These are phyloP conservation scores for Hortaea werneckii DNA, from an alignment of 2,329 filamentous ascomycete species.

Conservation along the genomic window DNA sequence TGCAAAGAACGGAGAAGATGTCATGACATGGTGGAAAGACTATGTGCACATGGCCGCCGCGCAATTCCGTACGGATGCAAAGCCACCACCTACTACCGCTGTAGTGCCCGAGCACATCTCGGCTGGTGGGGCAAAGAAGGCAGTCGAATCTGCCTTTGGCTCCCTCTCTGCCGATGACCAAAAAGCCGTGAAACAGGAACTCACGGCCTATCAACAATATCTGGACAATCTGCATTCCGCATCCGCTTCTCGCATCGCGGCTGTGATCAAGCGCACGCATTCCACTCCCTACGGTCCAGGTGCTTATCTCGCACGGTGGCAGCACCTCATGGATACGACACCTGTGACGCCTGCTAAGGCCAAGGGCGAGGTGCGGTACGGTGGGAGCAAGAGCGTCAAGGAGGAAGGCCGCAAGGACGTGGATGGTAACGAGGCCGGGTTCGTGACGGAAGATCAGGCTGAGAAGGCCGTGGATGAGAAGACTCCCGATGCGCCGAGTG, in stretches of 20 bases:
- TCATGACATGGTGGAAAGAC: slow-evolving; percentile 49
- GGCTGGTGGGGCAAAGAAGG: slow-evolving; percentile 35
- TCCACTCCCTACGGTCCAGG: slow-evolving; percentile 53
- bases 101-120: slow-evolving; percentile 17
- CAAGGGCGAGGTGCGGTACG: slow-evolving; percentile 42
- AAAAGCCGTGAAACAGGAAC: slow-evolving; percentile 36
- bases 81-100: slow-evolving; percentile 13
- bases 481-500: slow-evolving; percentile 21
- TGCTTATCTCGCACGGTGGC: slow-evolving; percentile 63
- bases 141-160: slow-evolving; percentile 33
- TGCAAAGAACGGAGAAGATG: slow-evolving; percentile 55
- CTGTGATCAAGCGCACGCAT: slow-evolving; percentile 39
- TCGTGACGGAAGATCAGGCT: slow-evolving; percentile 18
- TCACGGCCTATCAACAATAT: slow-evolving; percentile 54
- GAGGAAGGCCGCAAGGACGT: slow-evolving; percentile 27
- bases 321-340: slow-evolving; percentile 59
- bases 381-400: slow-evolving; percentile 25
- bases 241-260: slow-evolving; percentile 47
- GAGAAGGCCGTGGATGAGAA: slow-evolving; percentile 20
- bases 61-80: slow-evolving; percentile 40
- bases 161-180: slow-evolving; percentile 41
- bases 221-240: slow-evolving; percentile 45
- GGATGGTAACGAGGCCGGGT: slow-evolving; percentile 20
- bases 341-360: slow-evolving; percentile 52
- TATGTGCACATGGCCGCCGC: slow-evolving; percentile 51